Percentiles rank a stretch among this genome's conserved stretches.
Conservation (phyloP, 108 stramenopile genomes). For the Cyclotella kingstonii region DNA sequence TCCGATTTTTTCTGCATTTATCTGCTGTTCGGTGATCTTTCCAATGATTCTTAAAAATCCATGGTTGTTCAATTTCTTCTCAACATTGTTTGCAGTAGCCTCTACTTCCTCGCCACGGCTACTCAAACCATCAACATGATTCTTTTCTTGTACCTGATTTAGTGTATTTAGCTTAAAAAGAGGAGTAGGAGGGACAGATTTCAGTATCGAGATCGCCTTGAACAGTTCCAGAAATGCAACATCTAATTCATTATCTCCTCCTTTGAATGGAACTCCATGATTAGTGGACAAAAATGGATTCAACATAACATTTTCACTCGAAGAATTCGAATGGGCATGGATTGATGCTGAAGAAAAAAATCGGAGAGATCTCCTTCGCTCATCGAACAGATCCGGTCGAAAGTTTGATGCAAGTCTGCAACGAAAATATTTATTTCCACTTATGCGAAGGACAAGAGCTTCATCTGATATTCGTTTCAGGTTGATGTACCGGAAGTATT, state of each 20-base stretch:
- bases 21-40: neutral
- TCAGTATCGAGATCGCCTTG: constrained; percentile 18
- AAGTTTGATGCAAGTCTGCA: no score
- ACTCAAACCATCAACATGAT: neutral
- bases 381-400: no score
- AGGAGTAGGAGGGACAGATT: neutral
- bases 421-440: no score
- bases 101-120: neutral
- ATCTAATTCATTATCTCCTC: neutral
- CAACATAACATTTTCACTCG: neutral
- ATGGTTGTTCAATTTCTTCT: no score
- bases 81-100: no score
- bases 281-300: neutral
- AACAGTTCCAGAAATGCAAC: constrained; percentile 14
- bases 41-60: neutral
- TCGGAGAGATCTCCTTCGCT: no score
- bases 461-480: no score
- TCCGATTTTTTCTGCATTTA: neutral
- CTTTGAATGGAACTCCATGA: neutral
- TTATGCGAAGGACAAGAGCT: no score
- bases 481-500: no score
- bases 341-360: no score
- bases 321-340: no score
- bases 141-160: neutral
- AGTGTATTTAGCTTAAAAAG: neutral